phyloP scores from a whole-genome alignment of 1,284 basidiomycete species.

The Mycosarcoma mackinlayi region DNA sequence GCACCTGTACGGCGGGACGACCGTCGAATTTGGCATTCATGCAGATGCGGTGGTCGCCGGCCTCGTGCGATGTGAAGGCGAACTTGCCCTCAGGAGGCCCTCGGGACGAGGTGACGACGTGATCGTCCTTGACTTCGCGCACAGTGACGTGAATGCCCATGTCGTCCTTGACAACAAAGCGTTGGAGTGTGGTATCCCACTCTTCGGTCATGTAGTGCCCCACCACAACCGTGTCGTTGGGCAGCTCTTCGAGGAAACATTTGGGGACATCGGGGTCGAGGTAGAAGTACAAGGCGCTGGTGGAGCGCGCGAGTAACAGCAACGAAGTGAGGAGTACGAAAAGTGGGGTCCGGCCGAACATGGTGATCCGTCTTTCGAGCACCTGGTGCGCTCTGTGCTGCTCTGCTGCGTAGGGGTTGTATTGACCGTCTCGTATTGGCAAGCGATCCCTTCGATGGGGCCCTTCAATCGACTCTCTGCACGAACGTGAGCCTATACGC shows the following conservation, averaged over 20 bases:
- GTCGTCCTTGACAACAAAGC: conserved; percentile 79
- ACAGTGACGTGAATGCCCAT: conserved; percentile 91
- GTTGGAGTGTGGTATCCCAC: conserved; percentile 81
- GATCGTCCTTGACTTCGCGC: conserved; percentile 53
- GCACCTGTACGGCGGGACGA: conserved; percentile 81
- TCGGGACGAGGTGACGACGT: conserved; percentile 77
- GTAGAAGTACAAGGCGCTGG: conserved; percentile 69
- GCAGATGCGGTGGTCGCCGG: conserved; percentile 97
- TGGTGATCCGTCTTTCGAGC: not conserved
- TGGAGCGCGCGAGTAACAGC: conserved; percentile 17
- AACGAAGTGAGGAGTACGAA: conserved; percentile 18
- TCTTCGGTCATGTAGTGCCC: conserved; percentile 80
- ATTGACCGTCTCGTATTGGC: too few relatives aligned
- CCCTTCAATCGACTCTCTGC: too few relatives aligned
- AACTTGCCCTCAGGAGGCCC: conserved; percentile 91
- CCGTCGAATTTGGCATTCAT: conserved; percentile 78
- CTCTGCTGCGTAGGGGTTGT: not conserved
- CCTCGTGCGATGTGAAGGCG: conserved; percentile 95
- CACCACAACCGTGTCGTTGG: conserved; percentile 95
- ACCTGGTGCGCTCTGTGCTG: not conserved
- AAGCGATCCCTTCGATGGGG: too few relatives aligned
- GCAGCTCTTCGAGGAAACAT: conserved; percentile 97
- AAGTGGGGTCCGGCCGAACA: conserved; percentile 17
- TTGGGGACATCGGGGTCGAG: conserved; percentile 67
- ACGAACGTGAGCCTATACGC: too few relatives aligned